These are phyloP conservation scores for Amanita pseudoporphyria DNA, from an alignment of 768 basidiomycete species.

Conservation along the genomic window DNA sequence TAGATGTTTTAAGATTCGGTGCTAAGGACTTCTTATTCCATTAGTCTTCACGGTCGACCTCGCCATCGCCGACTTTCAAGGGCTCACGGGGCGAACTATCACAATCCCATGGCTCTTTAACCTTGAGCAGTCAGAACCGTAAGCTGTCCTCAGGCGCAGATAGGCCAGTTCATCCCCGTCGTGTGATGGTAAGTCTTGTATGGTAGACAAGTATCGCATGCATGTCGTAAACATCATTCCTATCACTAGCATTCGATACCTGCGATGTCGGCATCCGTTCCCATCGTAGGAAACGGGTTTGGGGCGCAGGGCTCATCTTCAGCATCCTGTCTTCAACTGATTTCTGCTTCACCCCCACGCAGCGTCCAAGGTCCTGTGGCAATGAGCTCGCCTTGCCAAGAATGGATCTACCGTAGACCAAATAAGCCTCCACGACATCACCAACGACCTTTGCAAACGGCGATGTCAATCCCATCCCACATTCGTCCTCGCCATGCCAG, in stretches of 20 bases:
- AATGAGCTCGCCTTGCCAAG: conserved; percentile 20
- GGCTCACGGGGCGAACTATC: neutral
- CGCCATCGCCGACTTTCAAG: neutral
- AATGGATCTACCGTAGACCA: conserved; percentile 41
- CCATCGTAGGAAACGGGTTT: neutral
- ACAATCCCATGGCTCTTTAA: neutral
- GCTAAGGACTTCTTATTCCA: neutral
- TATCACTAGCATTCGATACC: neutral
- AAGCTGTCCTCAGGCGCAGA: neutral
- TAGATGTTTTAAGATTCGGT: neutral
- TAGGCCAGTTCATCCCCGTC: conserved; percentile 1
- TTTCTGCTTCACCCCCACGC: conserved; percentile 16
- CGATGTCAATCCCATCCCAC: conserved; percentile 10
- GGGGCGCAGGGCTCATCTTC: neutral
- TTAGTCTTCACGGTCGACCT: neutral
- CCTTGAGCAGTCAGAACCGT: neutral
- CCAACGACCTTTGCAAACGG: conserved; percentile 14
- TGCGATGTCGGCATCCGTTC: neutral
- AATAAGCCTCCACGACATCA: conserved; percentile 21
- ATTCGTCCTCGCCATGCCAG: neutral
- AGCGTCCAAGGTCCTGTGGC: conserved; percentile 7
- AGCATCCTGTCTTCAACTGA: conserved; percentile 3
- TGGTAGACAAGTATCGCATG: neutral
- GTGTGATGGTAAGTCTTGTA: neutral
- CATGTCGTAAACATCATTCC: neutral